Evolutionary conservation across 345 rosid genomes (phyloP), one percentile per base, ranked within the genome.

Genomic region (Syzygium jambos): DNA sequence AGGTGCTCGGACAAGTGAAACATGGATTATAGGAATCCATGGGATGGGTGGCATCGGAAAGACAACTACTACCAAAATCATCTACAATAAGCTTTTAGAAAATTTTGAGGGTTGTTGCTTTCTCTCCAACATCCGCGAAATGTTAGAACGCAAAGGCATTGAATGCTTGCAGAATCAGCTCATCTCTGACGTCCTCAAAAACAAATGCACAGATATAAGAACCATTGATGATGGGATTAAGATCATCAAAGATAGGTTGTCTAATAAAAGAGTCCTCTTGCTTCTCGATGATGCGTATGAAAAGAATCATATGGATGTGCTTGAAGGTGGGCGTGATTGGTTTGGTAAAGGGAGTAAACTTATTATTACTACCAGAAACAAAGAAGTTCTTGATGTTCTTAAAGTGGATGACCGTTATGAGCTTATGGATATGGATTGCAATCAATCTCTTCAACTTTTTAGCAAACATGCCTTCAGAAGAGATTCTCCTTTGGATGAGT

Each of bases 11-110:
- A 77, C 88, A 46, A 54, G 22, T 38, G 88, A 87, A 30, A 80
- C 78, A 27, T 53, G 88, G 15, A 46, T 87, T 78, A 65, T 87
- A 77, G 88, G 85, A 43, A 87, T 87, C 25, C n/a, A 80, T 15
- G 88, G 88, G 52, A 55, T 87, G 65, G 88, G 85, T 10, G 88
- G 88, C 5, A 51, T 87, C 11, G 85, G 88, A 29, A 87, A 87
- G 34, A 87, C 88, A 2, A 78, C 88, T 55, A 52, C 43, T 7
- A 78, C 88, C 19, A 87, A 87, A 46, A 17, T 87, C 9, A 46
- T 87, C 27, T 87, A 52, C 78, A 87, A 87, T 41, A 11, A 87
- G 25, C 77, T 87, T n/a, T 54, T 41, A 9, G 2, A 22, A 6
- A 53, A 56, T 19, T 87, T 87, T 80, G 14, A 87, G 22, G 10